phyloP scores from a whole-genome alignment of 352 stramenopile species.

The Globisporangium spinosum region DNA sequence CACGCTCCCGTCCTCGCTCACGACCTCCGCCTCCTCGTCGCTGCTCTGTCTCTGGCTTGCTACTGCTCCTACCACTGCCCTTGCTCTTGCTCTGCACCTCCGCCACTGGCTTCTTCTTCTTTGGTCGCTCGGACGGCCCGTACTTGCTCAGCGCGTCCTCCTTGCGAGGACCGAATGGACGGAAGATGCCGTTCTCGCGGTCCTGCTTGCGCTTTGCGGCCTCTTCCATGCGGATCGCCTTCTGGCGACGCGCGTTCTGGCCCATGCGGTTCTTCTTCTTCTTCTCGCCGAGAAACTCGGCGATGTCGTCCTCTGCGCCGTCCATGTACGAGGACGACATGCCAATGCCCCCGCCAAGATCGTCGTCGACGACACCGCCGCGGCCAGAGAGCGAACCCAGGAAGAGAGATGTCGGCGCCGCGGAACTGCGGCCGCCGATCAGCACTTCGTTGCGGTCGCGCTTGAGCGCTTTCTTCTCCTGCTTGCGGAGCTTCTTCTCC shows the following conservation, averaged over 20 bases:
- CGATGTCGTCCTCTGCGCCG: slow-evolving; percentile 71
- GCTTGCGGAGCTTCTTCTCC: slow-evolving; percentile 53
- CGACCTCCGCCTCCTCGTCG: slow-evolving; percentile 8
- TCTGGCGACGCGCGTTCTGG: slow-evolving; percentile 75
- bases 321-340: slow-evolving; percentile 31
- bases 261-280: slow-evolving; percentile 83
- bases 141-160: slow-evolving; percentile 43
- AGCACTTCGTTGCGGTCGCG: slow-evolving; percentile 44
- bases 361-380: slow-evolving; percentile 29
- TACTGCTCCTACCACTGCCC: slow-evolving; percentile 15
- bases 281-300: slow-evolving; percentile 82
- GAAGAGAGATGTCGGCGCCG: slow-evolving; percentile 63
- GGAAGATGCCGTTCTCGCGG: slow-evolving; percentile 38
- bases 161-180: slow-evolving; percentile 24
- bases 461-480: slow-evolving; percentile 67
- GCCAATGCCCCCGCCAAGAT: slow-evolving; percentile 17
- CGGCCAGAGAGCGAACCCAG: slow-evolving; percentile 67
- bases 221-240: slow-evolving; percentile 72
- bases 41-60: slow-evolving; percentile 6
- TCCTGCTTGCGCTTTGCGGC: slow-evolving; percentile 42
- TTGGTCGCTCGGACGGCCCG: slow-evolving; percentile 68
- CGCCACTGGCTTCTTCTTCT: slow-evolving; percentile 49
- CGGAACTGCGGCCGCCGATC: slow-evolving; percentile 58
- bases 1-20: slow-evolving; percentile 25
- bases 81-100: slow-evolving; percentile 23